Evolutionary conservation across 2,329 filamentous ascomycete species (phyloP).

Genomic region (Colletotrichum sp.): DNA sequence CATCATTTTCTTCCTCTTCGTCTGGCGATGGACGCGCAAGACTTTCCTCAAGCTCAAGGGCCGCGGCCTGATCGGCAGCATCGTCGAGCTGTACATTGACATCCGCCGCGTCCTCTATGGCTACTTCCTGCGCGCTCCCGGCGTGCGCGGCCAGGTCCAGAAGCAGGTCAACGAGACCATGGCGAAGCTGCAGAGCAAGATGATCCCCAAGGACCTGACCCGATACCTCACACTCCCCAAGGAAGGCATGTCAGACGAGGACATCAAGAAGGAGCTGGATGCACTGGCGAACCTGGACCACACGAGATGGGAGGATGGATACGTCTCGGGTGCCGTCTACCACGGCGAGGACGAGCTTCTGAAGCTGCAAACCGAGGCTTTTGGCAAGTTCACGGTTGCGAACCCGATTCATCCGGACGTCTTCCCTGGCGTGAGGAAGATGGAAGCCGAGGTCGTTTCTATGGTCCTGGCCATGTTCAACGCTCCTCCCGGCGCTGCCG

Average conservation of each 20-base stretch:
- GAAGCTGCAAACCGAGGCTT: conserved; percentile 88
- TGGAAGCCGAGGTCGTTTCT: conserved; percentile 97
- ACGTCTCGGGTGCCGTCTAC: conserved; percentile 93
- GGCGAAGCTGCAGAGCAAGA: conserved; percentile 80
- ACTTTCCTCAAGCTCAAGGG: conserved; percentile 85
- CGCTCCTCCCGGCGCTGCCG: conserved; percentile 82
- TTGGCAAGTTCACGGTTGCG: conserved; percentile 90
- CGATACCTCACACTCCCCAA: conserved; percentile 80
- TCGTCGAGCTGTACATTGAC: conserved; percentile 75
- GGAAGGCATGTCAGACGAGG: conserved; percentile 81
- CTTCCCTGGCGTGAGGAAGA: conserved; percentile 96
- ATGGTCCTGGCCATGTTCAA: conserved; percentile 91
- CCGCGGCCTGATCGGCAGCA: conserved; percentile 82
- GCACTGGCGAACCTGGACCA: conserved; percentile 86
- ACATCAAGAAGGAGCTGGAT: conserved; percentile 79
- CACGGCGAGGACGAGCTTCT: conserved; percentile 86
- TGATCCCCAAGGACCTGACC: conserved; percentile 75
- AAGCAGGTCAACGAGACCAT: conserved; percentile 83
- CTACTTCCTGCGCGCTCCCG: conserved; percentile 83
- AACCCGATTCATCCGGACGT: conserved; percentile 99
- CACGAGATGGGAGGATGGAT: conserved; percentile 95
- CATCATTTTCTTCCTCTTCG: conserved; percentile 85
- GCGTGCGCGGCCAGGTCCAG: conserved; percentile 84
- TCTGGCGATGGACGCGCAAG: conserved; percentile 82
- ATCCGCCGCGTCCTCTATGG: conserved; percentile 79